Base-by-base conservation (phyloP, 495 filamentous ascomycete genomes). In the Recurvomyces mirabilis region DNA sequence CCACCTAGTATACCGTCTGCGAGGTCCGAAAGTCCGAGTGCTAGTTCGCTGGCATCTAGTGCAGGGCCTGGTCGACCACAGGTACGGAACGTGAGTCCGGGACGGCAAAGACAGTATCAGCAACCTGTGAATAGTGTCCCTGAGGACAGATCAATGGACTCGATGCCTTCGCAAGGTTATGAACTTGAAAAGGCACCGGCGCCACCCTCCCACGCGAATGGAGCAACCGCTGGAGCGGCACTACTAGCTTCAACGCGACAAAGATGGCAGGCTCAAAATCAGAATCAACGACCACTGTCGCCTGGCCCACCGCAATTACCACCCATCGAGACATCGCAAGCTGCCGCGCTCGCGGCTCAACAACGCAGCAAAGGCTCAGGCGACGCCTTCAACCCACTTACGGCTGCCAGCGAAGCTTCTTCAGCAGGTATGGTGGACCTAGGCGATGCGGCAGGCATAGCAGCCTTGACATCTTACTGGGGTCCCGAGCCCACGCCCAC, bases 51-150 rank as follows among this genome's bases (percentile, higher is more conserved):
- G 14, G 39, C 40, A 21, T 41, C 47, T 12, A 49, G 47, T 21
- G 53, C 54, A 19, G 60, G 61, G 49, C 48, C 51, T 26, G 51
- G 55, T 19, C 53, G 59, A 39, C 47, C 55, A 22, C 57, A 56
- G 25, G 47, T 59, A 26, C 57, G 59, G 13, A 33, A 41, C 28
- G 45, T 48, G 33, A 49, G 47, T 41, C 40, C 47, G 1, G 28
- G 23, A 1, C 34, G 34, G 19, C 17, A 37, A 7, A 15, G 5
- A 7, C 7, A n/a, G 7, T 29, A 29, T 29, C 26, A 29, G 26
- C 26, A 29, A n/a, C 26, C 26, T n/a, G 26, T 29, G 7, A n/a
- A 29, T 29, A n/a, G n/a, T 7, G 7, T 7, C 26, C n/a, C 26
- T n/a, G n/a, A 7, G 7, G 26, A 29, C 26, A 29, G 26, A 9